Evolutionary conservation across 2,329 filamentous ascomycete genomes (phyloP).

Genomic region (Pseudocercospora ulei): DNA sequence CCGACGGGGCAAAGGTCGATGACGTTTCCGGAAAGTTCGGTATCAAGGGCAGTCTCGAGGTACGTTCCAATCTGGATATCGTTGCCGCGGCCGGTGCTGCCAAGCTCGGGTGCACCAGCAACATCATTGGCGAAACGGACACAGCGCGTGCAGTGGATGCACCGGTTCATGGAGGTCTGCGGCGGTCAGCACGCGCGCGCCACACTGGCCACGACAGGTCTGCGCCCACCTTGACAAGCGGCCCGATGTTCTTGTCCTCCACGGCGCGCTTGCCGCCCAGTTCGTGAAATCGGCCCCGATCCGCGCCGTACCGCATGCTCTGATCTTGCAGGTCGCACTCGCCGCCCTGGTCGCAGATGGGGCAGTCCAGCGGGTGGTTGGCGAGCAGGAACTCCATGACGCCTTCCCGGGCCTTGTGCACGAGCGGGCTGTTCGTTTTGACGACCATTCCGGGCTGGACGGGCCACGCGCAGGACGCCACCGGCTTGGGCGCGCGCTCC

Average conservation of each 20-base stretch:
- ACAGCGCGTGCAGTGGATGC: constrained; percentile 97
- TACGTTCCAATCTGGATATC: constrained; percentile 98
- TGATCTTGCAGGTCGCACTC: constrained; percentile 99
- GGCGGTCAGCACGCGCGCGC: constrained; percentile 15
- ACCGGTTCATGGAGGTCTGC: constrained; percentile 95
- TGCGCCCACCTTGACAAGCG: constrained; percentile 63
- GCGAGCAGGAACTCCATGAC: constrained; percentile 98
- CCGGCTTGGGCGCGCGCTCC: constrained; percentile 88
- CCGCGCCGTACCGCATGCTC: constrained; percentile 95
- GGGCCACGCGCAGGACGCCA: constrained; percentile 97
- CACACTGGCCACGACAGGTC: not conserved
- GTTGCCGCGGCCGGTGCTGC: constrained; percentile 89
- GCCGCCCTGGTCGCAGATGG: constrained; percentile 96
- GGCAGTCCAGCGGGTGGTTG: constrained; percentile 92
- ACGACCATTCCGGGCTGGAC: constrained; percentile 98
- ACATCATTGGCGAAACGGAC: constrained; percentile 96
- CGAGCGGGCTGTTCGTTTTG: constrained; percentile 91
- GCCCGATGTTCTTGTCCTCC: constrained; percentile 98
- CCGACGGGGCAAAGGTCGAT: constrained; percentile 97
- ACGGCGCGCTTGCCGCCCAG: constrained; percentile 90
- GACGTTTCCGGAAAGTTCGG: constrained; percentile 91
- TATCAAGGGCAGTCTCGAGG: constrained; percentile 84
- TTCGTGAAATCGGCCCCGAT: constrained; percentile 95
- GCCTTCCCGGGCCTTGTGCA: constrained; percentile 95
- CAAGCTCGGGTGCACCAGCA: constrained; percentile 88